Evolutionary conservation across 768 basidiomycete genomes (phyloP).

Genomic region (Phanerodontia chrysosporium): DNA sequence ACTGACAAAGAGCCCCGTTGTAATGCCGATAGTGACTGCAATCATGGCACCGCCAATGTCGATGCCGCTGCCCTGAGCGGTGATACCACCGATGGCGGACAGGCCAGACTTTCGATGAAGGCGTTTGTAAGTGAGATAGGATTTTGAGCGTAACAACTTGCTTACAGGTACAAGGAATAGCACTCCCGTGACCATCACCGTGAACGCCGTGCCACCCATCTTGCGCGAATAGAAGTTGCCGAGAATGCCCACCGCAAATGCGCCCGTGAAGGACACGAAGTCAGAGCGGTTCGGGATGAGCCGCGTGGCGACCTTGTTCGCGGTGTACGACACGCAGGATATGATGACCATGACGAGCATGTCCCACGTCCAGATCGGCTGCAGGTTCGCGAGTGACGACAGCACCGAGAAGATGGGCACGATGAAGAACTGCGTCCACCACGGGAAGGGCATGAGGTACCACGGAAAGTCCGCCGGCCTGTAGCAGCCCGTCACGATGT

Average conservation of each 20-base stretch:
- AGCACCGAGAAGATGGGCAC: constrained; percentile 69
- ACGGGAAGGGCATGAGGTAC: constrained; percentile 76
- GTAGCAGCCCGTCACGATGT: constrained; percentile 60
- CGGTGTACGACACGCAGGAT: constrained; percentile 70
- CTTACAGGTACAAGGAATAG: constrained; percentile 79
- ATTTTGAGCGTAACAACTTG: too few relatives aligned
- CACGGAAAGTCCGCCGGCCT: constrained; percentile 62
- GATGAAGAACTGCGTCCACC: constrained; percentile 67
- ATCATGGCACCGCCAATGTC: constrained; percentile 86
- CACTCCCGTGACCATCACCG: constrained; percentile 88
- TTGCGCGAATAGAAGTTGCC: constrained; percentile 77
- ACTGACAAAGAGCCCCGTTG: constrained; percentile 82
- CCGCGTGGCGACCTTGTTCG: constrained; percentile 76
- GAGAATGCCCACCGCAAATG: constrained; percentile 70
- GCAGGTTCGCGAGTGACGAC: constrained; percentile 69
- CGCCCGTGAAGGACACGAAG: constrained; percentile 77
- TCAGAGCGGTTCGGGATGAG: constrained; percentile 81
- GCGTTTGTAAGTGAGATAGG: too few relatives aligned
- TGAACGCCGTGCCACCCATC: constrained; percentile 83
- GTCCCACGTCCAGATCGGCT: constrained; percentile 66
- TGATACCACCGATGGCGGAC: constrained; percentile 83
- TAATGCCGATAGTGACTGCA: constrained; percentile 85
- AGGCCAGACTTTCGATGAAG: constrained; percentile 59
- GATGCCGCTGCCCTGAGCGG: constrained; percentile 72
- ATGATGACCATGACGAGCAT: constrained; percentile 80